Evolutionary conservation across 2,329 filamentous ascomycete species (phyloP).

Genomic region (Furcasterigmium furcatum): DNA sequence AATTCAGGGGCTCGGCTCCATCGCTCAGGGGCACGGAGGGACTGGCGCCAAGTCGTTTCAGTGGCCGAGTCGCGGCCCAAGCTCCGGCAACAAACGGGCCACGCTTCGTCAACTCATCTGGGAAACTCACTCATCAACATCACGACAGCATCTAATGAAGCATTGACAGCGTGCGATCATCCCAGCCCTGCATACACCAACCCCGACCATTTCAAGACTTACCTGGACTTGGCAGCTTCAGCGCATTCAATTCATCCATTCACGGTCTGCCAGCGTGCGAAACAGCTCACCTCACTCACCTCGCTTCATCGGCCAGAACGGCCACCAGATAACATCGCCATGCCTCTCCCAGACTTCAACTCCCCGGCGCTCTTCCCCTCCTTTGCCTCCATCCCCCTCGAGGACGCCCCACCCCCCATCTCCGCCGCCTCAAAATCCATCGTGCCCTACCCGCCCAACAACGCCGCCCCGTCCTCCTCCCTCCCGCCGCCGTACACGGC

Average conservation of each 20-base stretch:
- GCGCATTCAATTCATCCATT: background rate
- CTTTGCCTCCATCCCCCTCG: constrained; percentile 24
- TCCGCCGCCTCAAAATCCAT: constrained; percentile 1
- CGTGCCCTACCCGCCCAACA: constrained; percentile 1
- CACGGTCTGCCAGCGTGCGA: too few species aligned
- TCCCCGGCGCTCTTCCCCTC: constrained; percentile 27
- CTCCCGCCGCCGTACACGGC: constrained; percentile 4
- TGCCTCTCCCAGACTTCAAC: constrained; percentile 25
- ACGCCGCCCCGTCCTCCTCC: background rate
- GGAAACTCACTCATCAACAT: background rate
- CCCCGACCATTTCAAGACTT: too few species aligned
- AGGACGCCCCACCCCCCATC: constrained; percentile 7
- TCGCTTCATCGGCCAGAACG: too few species aligned
- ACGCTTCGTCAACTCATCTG: background rate
- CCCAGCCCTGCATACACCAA: too few species aligned
- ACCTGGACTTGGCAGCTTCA: background rate
- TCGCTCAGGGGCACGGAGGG: too few species aligned
- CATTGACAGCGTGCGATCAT: background rate
- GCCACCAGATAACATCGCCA: too few species aligned
- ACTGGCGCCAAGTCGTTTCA: too few species aligned
- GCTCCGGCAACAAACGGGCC: too few species aligned
- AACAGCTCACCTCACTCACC: too few species aligned
- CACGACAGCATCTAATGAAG: background rate
- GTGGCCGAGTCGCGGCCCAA: too few species aligned
- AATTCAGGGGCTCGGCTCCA: too few species aligned